phyloP scores from a whole-genome alignment of 805 yeast species.

The Torulaspora franciscae region DNA sequence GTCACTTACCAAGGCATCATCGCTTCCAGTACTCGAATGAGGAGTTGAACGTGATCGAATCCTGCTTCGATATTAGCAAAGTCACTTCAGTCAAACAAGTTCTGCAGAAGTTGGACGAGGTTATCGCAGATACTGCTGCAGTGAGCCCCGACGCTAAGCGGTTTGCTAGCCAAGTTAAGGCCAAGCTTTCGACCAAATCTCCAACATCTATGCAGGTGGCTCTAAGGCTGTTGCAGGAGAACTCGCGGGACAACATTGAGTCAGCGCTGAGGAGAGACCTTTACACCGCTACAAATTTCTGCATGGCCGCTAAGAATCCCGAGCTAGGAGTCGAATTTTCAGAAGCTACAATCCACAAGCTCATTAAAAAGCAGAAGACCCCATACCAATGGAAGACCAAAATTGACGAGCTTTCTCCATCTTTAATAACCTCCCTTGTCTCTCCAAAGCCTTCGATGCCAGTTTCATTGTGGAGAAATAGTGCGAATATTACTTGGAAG shows the following conservation, averaged over 20 bases:
- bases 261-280: conserved; percentile 70
- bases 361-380: conserved; percentile 53
- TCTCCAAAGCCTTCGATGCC: conserved; percentile 35
- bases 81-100: conserved; percentile 47
- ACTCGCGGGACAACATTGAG: conserved; percentile 52
- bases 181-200: conserved; percentile 59
- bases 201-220: conserved; percentile 75
- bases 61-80: conserved; percentile 51
- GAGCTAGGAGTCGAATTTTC: conserved; percentile 50
- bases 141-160: conserved; percentile 51
- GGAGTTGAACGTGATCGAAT: conserved; percentile 61
- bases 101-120: conserved; percentile 45
- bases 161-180: conserved; percentile 59
- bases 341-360: conserved; percentile 59
- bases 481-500: conserved; percentile 37
- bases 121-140: conserved; percentile 46
- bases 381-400: conserved; percentile 47
- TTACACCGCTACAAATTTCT: conserved; percentile 70
- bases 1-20: conserved; percentile 59
- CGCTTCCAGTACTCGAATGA: conserved; percentile 52
- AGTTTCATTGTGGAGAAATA: conserved; percentile 29
- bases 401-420: conserved; percentile 20
- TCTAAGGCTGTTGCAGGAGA: conserved; percentile 60
- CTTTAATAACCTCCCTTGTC: conserved; percentile 21
- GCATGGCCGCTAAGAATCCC: conserved; percentile 40